Base-by-base conservation (phyloP, 352 stramenopile genomes). In the Pythium insidiosum region DNA sequence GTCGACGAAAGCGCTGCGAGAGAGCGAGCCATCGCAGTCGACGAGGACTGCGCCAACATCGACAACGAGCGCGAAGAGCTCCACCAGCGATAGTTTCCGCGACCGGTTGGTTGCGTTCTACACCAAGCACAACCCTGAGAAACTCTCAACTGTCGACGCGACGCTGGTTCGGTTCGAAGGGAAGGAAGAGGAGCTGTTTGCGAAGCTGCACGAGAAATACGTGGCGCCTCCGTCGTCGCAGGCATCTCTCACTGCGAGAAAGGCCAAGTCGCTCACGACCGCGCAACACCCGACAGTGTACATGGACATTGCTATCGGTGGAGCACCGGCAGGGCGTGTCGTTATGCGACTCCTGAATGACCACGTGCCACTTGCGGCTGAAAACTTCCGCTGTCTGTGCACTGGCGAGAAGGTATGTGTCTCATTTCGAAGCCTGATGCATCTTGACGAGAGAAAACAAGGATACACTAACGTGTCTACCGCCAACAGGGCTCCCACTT, bases 261-360 rank as follows among this genome's bases (percentile, higher is more conserved):
- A 86, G 47, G 70, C 58, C 31, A 68, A 61, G 42, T 53, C 44
- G 6, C 53, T 86, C 19, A 84, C 76, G 20, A 79, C 70, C 25
- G 48, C 51, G 13, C 53, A 36, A 9, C 70, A 98, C 55, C 80
- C 75, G 6, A 91, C 89, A 6, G 94, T 98, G 44, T 98, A 96
- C 66, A 96, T 98, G 53, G 94, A 98, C 63, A 80, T 98, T 45
- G 78, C 73, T 15, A 86, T 98, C 35, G 78, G 76, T 22, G 79
- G 69, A 11, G 63, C 70, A 25, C 64, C 74, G 12, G 69, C 82
- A 1, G 95, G 95, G 21, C 67, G 93, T 21, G 88, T 98, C 45
- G 92, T 97, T 53, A 88, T 98, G 69, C 89, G 97, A 53, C 69
- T 98, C 19, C 95, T 97, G 16, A 88, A 87, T 42, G 84, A 98